Evolutionary conservation across 345 rosid genomes (phyloP).

Genomic region (Clarkia xantiana): DNA sequence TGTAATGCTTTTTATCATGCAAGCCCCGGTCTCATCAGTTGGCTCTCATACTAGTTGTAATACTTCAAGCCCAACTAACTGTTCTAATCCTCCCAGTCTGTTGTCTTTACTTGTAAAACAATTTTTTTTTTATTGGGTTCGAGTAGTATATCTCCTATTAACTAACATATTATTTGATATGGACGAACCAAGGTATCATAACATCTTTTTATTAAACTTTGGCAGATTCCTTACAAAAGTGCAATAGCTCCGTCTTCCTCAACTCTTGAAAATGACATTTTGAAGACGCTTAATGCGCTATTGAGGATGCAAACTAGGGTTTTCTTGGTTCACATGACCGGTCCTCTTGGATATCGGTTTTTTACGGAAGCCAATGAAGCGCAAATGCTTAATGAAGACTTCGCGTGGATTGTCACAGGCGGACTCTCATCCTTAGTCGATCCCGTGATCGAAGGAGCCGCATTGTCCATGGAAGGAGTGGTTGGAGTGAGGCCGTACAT

Average conservation of each 20-base stretch:
- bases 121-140: too few relatives aligned
- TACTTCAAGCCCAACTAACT: too few relatives aligned
- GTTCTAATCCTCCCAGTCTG: too few relatives aligned
- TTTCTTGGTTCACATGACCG: conserved; percentile 25
- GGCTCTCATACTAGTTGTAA: too few relatives aligned
- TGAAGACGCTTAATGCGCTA: conserved; percentile 12
- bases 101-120: too few relatives aligned
- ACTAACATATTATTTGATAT: too few relatives aligned
- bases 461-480: conserved; percentile 9
- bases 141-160: too few relatives aligned
- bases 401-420: conserved; percentile 26
- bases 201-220: not conserved
- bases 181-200: too few relatives aligned
- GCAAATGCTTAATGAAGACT: conserved; percentile 21
- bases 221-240: conserved; percentile 9
- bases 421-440: conserved; percentile 9
- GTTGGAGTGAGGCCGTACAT: conserved; percentile 7
- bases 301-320: conserved; percentile 23
- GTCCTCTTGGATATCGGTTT: conserved; percentile 16
- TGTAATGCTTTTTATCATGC: too few relatives aligned
- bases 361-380: conserved; percentile 11
- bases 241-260: conserved; percentile 11
- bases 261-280: conserved; percentile 8
- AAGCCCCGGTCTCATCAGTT: too few relatives aligned
- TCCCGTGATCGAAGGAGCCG: not conserved